These are phyloP conservation scores for Fusarium xyrophilum DNA, from an alignment of 2,329 filamentous ascomycete species.

Conservation along the genomic window DNA sequence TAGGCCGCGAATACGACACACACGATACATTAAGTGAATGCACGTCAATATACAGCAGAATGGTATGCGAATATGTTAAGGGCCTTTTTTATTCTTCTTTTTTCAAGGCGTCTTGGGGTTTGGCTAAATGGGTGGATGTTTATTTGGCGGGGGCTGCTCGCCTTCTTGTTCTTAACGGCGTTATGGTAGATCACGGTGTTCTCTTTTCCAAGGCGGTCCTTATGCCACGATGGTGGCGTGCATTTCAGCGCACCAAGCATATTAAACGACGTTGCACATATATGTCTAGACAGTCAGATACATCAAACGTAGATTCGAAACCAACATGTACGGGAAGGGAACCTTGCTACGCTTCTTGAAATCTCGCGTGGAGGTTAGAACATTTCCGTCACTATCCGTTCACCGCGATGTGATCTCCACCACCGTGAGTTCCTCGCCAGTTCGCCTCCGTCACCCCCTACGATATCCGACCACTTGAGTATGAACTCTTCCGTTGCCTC, in stretches of 20 bases:
- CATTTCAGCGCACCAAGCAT: slow-evolving; percentile 14
- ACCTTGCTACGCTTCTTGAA: neutral
- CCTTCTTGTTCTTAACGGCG: slow-evolving; percentile 19
- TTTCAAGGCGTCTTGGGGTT: neutral
- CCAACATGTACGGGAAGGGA: neutral
- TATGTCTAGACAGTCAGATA: slow-evolving; percentile 31
- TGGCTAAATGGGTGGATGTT: slow-evolving; percentile 23
- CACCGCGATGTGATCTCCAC: slow-evolving; percentile 42
- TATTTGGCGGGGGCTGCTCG: slow-evolving; percentile 3
- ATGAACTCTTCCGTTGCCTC: slow-evolving; percentile 42
- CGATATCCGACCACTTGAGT: slow-evolving; percentile 40
- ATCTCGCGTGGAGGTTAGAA: neutral
- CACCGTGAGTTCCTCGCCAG: slow-evolving; percentile 41
- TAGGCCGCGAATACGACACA: slow-evolving; percentile 48
- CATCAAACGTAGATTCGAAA: slow-evolving; percentile 15
- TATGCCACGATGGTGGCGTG: slow-evolving; percentile 1
- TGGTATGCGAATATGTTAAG: slow-evolving; percentile 1
- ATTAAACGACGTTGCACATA: slow-evolving; percentile 6
- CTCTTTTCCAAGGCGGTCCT: neutral
- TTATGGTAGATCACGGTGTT: slow-evolving; percentile 34
- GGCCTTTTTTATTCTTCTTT: neutral
- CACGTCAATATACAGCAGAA: neutral
- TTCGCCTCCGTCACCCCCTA: slow-evolving; percentile 42
- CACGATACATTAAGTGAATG: neutral
- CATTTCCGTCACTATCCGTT: slow-evolving; percentile 31